Percentiles rank a stretch among this genome's conserved stretches.
Evolutionary conservation across 305 asterid genomes (phyloP).

Genomic region (Fraxinus sp.): DNA sequence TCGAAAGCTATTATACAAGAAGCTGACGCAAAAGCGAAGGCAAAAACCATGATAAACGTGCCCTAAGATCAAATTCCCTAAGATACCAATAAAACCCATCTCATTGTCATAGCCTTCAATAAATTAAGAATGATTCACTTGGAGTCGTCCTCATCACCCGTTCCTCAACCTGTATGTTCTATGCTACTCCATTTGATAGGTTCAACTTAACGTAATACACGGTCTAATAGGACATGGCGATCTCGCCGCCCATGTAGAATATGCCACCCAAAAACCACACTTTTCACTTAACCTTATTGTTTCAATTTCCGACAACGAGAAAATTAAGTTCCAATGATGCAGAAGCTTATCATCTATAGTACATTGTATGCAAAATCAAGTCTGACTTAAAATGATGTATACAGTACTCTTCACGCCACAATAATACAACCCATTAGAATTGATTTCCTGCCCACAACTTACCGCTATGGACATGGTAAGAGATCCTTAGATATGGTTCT

Average conservation of each 20-base stretch:
- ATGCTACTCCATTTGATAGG: neutral
- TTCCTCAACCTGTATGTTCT: neutral
- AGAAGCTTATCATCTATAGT: neutral
- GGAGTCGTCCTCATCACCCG: neutral
- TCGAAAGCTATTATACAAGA: neutral
- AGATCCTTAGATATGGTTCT: neutral
- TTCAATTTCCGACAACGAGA: neutral
- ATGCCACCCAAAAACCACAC: neutral
- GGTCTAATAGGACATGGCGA: neutral
- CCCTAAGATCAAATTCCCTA: neutral
- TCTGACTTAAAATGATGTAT: neutral
- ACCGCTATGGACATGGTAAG: neutral
- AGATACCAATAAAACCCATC: neutral
- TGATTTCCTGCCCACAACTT: neutral
- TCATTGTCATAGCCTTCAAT: neutral
- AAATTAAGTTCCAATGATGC: neutral
- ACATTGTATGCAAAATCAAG: neutral
- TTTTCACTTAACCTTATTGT: neutral
- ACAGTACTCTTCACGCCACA: neutral
- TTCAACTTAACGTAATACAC: neutral
- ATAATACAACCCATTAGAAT: neutral
- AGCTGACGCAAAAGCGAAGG: too few relatives aligned
- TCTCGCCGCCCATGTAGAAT: neutral
- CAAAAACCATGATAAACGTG: neutral
- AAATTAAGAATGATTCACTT: neutral